Evolutionary conservation across 1,139 yeast genomes (phyloP).

Genomic region (Zhuliangozyma blackwelliae): DNA sequence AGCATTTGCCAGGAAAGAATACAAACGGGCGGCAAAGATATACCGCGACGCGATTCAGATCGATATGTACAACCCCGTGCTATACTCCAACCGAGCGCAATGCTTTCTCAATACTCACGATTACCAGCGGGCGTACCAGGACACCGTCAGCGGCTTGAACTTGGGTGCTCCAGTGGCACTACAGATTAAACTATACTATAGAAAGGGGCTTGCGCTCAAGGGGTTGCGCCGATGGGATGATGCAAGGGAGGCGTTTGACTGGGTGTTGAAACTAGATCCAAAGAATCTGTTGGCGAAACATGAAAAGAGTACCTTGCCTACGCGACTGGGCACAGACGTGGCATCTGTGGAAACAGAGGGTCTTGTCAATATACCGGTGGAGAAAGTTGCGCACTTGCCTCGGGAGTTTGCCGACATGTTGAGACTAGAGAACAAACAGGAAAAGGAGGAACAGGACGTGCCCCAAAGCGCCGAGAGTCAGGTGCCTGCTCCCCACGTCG

Average conservation of each 20-base stretch:
- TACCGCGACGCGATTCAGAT: conserved; percentile 64
- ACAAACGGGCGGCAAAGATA: conserved; percentile 50
- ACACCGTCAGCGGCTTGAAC: conserved; percentile 55
- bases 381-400: conserved; percentile 46
- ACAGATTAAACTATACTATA: conserved; percentile 50
- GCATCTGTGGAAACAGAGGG: too few relatives aligned
- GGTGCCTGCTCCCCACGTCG: conserved; percentile 12
- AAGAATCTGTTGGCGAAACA: conserved; percentile 17
- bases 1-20: conserved; percentile 55
- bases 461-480: too few relatives aligned
- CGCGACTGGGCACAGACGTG: too few relatives aligned
- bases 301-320: too few relatives aligned
- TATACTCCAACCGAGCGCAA: conserved; percentile 79
- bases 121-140: conserved; percentile 55
- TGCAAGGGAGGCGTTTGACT: conserved; percentile 33
- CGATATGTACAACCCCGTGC: conserved; percentile 55
- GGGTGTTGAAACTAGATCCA: conserved; percentile 46
- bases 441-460: too few relatives aligned
- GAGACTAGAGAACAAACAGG: too few relatives aligned
- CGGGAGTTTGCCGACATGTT: conserved; percentile 18
- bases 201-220: conserved; percentile 49
- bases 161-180: conserved; percentile 29
- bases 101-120: conserved; percentile 56
- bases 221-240: conserved; percentile 25
- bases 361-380: conserved; percentile 22